These are phyloP conservation scores for Eucalyptus grandis DNA, from an alignment of 345 rosid genomes.

Conservation along the genomic window DNA sequence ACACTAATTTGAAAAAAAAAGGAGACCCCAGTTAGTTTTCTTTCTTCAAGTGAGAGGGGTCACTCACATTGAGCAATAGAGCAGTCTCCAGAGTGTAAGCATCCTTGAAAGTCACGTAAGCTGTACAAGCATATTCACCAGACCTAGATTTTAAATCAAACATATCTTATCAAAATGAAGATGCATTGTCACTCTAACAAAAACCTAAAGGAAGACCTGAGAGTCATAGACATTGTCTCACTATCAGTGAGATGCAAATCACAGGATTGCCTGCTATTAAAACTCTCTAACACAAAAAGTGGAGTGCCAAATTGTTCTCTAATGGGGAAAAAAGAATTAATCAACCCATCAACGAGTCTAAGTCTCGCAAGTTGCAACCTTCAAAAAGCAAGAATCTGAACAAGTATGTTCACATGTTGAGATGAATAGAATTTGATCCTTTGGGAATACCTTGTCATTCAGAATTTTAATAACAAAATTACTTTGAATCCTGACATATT, in stretches of 20 bases:
- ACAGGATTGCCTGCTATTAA: neutral
- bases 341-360: neutral
- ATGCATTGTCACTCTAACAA: neutral
- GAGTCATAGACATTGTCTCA: neutral
- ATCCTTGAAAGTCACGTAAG: conserved; percentile 71
- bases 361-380: neutral
- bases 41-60: neutral
- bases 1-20: neutral
- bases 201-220: neutral
- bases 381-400: neutral
- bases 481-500: neutral
- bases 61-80: conserved; percentile 73
- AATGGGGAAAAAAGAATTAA: neutral
- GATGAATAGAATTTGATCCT: neutral
- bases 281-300: neutral
- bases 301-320: neutral
- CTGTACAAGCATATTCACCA: conserved; percentile 50
- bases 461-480: neutral
- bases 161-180: neutral
- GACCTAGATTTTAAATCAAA: conserved; percentile 21
- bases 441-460: neutral
- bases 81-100: conserved; percentile 77
- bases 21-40: neutral
- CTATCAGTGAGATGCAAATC: neutral
- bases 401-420: neutral